phyloP scores from a whole-genome alignment of 192 early-diverging fungal genomes.

The Coemansia nantahalensis region DNA sequence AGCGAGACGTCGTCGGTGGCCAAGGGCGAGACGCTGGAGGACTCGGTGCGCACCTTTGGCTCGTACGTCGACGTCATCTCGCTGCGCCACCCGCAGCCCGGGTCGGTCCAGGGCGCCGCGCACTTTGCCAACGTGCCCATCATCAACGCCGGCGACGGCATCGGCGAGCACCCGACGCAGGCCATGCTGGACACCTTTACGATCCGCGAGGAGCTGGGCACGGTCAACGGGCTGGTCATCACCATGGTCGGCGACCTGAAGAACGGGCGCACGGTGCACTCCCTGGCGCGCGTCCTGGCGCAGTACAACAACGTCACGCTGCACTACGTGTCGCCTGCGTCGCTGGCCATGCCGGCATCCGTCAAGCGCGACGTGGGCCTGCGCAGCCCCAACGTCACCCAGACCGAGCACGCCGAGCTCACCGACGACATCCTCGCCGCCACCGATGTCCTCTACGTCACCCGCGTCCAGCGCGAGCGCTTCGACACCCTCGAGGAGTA shows the following conservation, averaged over 20 bases:
- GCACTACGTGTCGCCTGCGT: slow-evolving; percentile 85
- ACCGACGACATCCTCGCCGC: slow-evolving; percentile 73
- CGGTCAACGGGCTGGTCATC: slow-evolving; percentile 93
- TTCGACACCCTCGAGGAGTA: slow-evolving; percentile 79
- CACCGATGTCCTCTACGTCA: slow-evolving; percentile 97
- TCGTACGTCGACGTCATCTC: slow-evolving; percentile 92
- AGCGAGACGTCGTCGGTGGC: slow-evolving; percentile 82
- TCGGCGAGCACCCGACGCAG: slow-evolving; percentile 98
- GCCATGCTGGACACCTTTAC: slow-evolving; percentile 95
- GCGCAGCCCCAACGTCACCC: slow-evolving; percentile 56
- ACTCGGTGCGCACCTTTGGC: slow-evolving; percentile 91
- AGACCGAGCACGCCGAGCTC: slow-evolving; percentile 69
- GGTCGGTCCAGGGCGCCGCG: slow-evolving; percentile 77
- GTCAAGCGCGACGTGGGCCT: slow-evolving; percentile 66
- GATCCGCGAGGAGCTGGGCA: slow-evolving; percentile 93
- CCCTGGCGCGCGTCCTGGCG: slow-evolving; percentile 81
- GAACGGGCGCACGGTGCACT: slow-evolving; percentile 98
- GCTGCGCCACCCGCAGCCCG: slow-evolving; percentile 90
- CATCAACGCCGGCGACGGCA: slow-evolving; percentile 96
- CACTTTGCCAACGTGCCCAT: slow-evolving; percentile 88
- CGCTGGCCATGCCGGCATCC: slow-evolving; percentile 83
- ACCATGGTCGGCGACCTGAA: slow-evolving; percentile 96
- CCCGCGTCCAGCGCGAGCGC: slow-evolving; percentile 95
- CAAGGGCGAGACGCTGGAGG: slow-evolving; percentile 94
- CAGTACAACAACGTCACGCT: slow-evolving; percentile 88